A percentile compares a stretch with the other conserved stretches of the same genome.
phyloP scores from a whole-genome alignment of 2,329 filamentous ascomycete species.

The Alternaria burnsii region DNA sequence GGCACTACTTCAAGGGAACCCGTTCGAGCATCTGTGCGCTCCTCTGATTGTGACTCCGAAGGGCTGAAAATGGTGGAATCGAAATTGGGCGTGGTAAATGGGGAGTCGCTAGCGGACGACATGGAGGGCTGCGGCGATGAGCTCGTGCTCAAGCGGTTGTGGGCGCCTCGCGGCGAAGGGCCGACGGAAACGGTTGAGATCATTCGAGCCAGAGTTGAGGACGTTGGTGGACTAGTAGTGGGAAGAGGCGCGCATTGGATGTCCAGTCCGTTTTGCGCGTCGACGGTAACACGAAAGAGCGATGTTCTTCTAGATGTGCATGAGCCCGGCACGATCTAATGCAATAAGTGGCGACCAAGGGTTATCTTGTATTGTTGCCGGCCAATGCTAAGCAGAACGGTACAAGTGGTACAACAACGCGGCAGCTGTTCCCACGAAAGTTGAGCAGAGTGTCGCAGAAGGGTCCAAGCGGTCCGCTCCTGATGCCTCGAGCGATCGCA shows the following conservation, averaged over 20 bases:
- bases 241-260: slow-evolving; percentile 38
- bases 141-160: slow-evolving; percentile 50
- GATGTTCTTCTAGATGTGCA: slow-evolving; percentile 5
- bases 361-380: slow-evolving; percentile 13
- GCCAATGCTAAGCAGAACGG: slow-evolving; percentile 16
- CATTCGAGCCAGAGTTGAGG: slow-evolving; percentile 41
- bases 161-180: slow-evolving; percentile 44
- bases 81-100: slow-evolving; percentile 48
- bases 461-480: slow-evolving; percentile 35
- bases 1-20: slow-evolving; percentile 54
- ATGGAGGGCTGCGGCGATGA: slow-evolving; percentile 53
- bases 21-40: slow-evolving; percentile 35
- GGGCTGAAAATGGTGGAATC: slow-evolving; percentile 34
- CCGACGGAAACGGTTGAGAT: slow-evolving; percentile 47
- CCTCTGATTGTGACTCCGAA: slow-evolving; percentile 38
- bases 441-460: slow-evolving; percentile 26
- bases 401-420: slow-evolving; percentile 19
- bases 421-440: slow-evolving; percentile 16
- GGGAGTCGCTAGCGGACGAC: slow-evolving; percentile 52
- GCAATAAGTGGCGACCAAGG: slow-evolving; percentile 22
- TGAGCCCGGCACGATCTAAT: slow-evolving; percentile 10
- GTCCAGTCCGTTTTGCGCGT: slow-evolving; percentile 17
- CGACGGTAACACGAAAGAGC: slow-evolving; percentile 12
- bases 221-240: slow-evolving; percentile 28
- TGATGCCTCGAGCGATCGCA: slow-evolving; percentile 43